Evolutionary conservation across 2,329 filamentous ascomycete genomes (phyloP).

Genomic region (Fusarium tupiense): DNA sequence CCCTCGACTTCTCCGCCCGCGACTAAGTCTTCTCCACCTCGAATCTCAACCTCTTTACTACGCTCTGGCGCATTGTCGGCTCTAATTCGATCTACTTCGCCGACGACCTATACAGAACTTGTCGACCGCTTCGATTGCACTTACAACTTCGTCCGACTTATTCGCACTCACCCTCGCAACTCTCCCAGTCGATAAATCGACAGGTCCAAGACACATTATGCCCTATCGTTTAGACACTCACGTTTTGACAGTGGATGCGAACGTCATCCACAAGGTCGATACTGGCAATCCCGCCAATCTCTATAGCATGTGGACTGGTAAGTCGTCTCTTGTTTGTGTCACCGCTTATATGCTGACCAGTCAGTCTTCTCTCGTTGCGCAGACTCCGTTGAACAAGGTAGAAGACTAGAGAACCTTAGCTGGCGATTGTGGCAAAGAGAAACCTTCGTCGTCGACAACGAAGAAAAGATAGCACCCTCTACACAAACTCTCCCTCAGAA

Average conservation of each 20-base stretch:
- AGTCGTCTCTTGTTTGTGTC: slow-evolving; percentile 51
- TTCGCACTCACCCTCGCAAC: slow-evolving; percentile 20
- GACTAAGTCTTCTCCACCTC: slow-evolving; percentile 5
- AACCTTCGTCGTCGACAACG: slow-evolving; percentile 75
- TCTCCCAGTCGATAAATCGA: slow-evolving; percentile 47
- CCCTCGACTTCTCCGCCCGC: slow-evolving; percentile 7
- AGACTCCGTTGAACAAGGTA: slow-evolving; percentile 91
- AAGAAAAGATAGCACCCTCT: slow-evolving; percentile 59
- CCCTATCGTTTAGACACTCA: slow-evolving; percentile 84
- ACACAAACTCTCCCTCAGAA: slow-evolving; percentile 60
- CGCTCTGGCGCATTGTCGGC: slow-evolving; percentile 37
- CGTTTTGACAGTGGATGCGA: slow-evolving; percentile 90
- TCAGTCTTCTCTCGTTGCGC: slow-evolving; percentile 94
- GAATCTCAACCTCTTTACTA: slow-evolving; percentile 3
- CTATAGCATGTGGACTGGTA: slow-evolving; percentile 97
- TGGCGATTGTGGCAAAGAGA: slow-evolving; percentile 97
- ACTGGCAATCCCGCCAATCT: slow-evolving; percentile 92
- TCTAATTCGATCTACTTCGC: slow-evolving; percentile 30
- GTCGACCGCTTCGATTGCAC: slow-evolving; percentile 8
- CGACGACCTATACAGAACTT: slow-evolving; percentile 25
- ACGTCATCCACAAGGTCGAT: slow-evolving; percentile 93
- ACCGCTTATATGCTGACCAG: slow-evolving; percentile 45
- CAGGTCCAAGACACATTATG: slow-evolving; percentile 67
- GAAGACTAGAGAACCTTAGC: slow-evolving; percentile 91
- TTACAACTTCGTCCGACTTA: slow-evolving; percentile 13